Conservation (phyloP, 495 filamentous ascomycete species). For the Bacidia rubella region DNA sequence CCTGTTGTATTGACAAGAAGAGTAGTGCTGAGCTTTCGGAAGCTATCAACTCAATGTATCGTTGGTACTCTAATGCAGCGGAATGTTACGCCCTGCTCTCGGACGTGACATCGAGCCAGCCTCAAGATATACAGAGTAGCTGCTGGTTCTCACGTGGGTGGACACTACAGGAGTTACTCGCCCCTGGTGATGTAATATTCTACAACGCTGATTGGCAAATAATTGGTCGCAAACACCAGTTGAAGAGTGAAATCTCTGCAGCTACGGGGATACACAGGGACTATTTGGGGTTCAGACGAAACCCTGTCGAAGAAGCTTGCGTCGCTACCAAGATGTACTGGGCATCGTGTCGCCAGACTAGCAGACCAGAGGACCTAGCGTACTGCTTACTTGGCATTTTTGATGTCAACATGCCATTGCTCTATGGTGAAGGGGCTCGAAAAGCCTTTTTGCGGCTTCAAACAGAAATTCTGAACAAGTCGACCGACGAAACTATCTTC, state of each 20-base stretch:
- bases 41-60: slow-evolving; percentile 33
- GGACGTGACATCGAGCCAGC: slow-evolving; percentile 11
- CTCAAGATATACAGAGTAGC: not conserved
- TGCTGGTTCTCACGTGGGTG: slow-evolving; percentile 30
- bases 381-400: not conserved
- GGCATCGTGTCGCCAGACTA: not conserved
- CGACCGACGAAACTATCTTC: not conserved
- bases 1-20: slow-evolving; percentile 20
- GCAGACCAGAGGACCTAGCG: not conserved
- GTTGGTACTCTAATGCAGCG: slow-evolving; percentile 20
- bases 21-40: slow-evolving; percentile 25
- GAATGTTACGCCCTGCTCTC: slow-evolving; percentile 22
- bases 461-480: not conserved
- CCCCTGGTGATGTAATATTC: slow-evolving; percentile 20
- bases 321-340: not conserved
- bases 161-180: slow-evolving; percentile 30
- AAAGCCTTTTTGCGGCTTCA: not conserved
- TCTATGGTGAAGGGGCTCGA: not conserved
- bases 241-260: not conserved
- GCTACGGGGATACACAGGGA: not conserved
- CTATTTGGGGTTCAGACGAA: not conserved
- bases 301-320: not conserved
- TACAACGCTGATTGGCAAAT: slow-evolving; percentile 18
- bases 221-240: not conserved
- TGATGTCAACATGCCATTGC: not conserved